Base-by-base conservation (phyloP, 2,329 filamentous ascomycete species). In the Clarireedia hainanense region DNA sequence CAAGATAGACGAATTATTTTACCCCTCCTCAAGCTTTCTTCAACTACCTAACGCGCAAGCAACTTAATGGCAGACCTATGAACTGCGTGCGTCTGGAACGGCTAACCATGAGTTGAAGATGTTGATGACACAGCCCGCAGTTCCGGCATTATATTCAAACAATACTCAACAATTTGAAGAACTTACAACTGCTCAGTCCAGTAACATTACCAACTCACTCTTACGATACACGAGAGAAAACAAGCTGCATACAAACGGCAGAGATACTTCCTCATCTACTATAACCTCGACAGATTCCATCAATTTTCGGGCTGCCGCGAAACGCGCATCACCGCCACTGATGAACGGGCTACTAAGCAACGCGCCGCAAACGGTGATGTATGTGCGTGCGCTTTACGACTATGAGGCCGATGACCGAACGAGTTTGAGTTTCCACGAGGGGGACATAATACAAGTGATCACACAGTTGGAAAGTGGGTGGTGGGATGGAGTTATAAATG, bases 401-500 rank as follows among this genome's bases (percentile, higher is more conserved):
- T 99, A 97, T 76, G 90, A 96, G 69, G 90, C 94, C 68, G 92
- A 99, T 74, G 94, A 99, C 73, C 85, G 90, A 66, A 97, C 92
- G 48, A 96, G 91, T 75, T 76, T 99, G 70, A 97, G 91, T 74
- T 99, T 99, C 73, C 89, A 90, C 66, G 88, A 95, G 71, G 94
- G 94, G 68, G 94, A 99, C 74, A 85, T 97, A 64, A 99, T 99
- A 67, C 92, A 97, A 74, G 94, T 99, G 65, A 92, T 99, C 66
- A 99, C 94, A 52, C 92, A 96, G 74, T 80, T 97, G 56, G 94
- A 99, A 72, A 97, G 91, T 67, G 94, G 94, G 56, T 99, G 94
- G 94, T 99, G 94, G 94, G 94, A 99, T 74, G 94, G 94, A 49
- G 90, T 99, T 55, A 96, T 99, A 70, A 94, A 96, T 68, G 90